Evolutionary conservation across 2,329 filamentous ascomycete species (phyloP).

Genomic region (Cytospora piceae): DNA sequence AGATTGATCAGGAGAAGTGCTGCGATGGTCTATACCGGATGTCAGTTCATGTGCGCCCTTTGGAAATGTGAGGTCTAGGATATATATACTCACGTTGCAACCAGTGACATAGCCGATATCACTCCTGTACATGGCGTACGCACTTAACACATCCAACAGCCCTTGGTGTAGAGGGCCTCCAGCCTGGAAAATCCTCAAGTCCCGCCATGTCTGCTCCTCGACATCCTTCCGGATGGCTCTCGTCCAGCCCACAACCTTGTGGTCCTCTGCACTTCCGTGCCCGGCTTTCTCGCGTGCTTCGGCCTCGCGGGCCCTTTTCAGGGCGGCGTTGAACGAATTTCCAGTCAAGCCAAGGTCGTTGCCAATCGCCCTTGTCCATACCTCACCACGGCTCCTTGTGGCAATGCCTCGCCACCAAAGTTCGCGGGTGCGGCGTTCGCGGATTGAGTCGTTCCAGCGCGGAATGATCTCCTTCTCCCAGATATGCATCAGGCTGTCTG

Average conservation of each 20-base stretch:
- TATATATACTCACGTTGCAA: slow-evolving; percentile 67
- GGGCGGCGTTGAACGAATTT: slow-evolving; percentile 70
- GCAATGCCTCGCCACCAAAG: slow-evolving; percentile 84
- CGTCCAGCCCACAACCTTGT: slow-evolving; percentile 63
- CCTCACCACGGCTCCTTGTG: slow-evolving; percentile 67
- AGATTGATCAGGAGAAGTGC: slow-evolving; percentile 75
- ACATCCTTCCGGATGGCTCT: slow-evolving; percentile 67
- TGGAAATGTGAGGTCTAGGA: background rate
- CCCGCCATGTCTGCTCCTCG: slow-evolving; percentile 66
- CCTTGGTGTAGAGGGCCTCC: slow-evolving; percentile 68
- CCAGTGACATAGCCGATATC: slow-evolving; percentile 79
- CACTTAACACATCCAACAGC: slow-evolving; percentile 73
- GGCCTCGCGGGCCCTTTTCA: slow-evolving; percentile 67
- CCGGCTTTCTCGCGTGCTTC: slow-evolving; percentile 59
- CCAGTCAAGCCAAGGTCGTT: slow-evolving; percentile 72
- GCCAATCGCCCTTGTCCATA: slow-evolving; percentile 73
- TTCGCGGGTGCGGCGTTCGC: slow-evolving; percentile 70
- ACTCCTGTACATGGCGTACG: slow-evolving; percentile 80
- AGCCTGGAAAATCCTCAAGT: slow-evolving; percentile 72
- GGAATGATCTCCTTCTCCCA: slow-evolving; percentile 80
- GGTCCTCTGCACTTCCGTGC: slow-evolving; percentile 57
- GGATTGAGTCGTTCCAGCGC: slow-evolving; percentile 73
- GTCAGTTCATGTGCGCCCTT: slow-evolving; percentile 29
- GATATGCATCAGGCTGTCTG: slow-evolving; percentile 59
- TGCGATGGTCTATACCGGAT: slow-evolving; percentile 62